Conservation (phyloP, 768 basidiomycete species). For the Nidularia sp. region DNA sequence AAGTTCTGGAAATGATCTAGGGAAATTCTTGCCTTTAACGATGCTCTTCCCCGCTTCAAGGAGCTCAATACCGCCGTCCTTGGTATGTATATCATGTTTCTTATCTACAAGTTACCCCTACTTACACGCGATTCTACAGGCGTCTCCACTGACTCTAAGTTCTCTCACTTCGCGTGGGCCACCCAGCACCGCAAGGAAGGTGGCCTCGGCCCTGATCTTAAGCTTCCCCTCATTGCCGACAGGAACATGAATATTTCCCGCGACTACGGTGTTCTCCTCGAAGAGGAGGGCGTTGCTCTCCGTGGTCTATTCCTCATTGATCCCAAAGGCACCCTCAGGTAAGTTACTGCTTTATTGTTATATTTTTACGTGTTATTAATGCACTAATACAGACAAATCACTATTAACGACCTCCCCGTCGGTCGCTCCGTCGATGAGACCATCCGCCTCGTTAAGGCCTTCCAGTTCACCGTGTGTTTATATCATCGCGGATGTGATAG, state of each 20-base stretch:
- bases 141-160: conserved; percentile 88
- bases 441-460: conserved; percentile 84
- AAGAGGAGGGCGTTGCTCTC: conserved; percentile 84
- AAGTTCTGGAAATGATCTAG: conserved; percentile 12
- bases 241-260: conserved; percentile 74
- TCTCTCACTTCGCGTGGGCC: conserved; percentile 85
- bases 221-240: conserved; percentile 81
- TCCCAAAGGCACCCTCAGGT: conserved; percentile 75
- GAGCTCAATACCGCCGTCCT: conserved; percentile 72
- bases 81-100: conserved; percentile 37
- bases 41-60: conserved; percentile 72
- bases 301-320: conserved; percentile 87
- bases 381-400: conserved; percentile 56
- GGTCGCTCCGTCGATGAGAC: conserved; percentile 97
- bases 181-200: conserved; percentile 78
- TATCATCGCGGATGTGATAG: not conserved
- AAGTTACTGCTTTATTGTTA: conserved; percentile 7
- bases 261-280: conserved; percentile 85
- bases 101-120: not conserved
- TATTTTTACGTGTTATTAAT: not conserved
- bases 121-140: conserved; percentile 25
- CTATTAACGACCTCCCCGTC: conserved; percentile 89
- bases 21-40: conserved; percentile 94
- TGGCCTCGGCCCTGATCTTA: conserved; percentile 85
- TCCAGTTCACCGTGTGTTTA: conserved; percentile 77